phyloP scores from a whole-genome alignment of 805 yeast genomes.

The Zygosaccharomyces bisporus region DNA sequence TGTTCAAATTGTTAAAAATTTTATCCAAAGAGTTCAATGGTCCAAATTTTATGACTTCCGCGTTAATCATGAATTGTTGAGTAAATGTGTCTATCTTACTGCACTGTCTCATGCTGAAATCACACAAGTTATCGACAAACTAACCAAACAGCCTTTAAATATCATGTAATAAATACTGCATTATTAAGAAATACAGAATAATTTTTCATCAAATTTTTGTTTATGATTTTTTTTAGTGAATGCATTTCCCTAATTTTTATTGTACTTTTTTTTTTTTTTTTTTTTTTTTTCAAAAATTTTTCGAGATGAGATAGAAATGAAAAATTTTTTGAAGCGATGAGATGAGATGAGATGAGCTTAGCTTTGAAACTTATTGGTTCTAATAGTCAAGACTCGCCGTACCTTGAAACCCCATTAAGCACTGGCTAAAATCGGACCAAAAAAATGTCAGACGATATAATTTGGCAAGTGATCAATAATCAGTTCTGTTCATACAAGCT shows the following conservation, averaged over 20 bases:
- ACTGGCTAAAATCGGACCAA: neutral
- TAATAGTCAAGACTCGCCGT: too few relatives aligned
- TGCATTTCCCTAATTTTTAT: too few relatives aligned
- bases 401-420: too few relatives aligned
- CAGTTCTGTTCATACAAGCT: conserved; percentile 94
- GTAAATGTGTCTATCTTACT: conserved; percentile 80
- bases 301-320: conserved; percentile 4
- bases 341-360: conserved; percentile 22
- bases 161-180: conserved; percentile 2
- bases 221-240: neutral
- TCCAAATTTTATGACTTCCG: conserved; percentile 59
- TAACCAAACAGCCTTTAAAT: neutral
- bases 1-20: conserved; percentile 70
- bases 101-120: conserved; percentile 72
- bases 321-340: conserved; percentile 20
- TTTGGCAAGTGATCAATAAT: conserved; percentile 96
- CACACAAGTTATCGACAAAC: conserved; percentile 26
- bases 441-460: conserved; percentile 69
- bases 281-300: conserved; percentile 4
- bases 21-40: conserved; percentile 84
- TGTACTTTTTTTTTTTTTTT: neutral
- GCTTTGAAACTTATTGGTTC: neutral
- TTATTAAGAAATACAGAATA: neutral
- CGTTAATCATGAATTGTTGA: conserved; percentile 59
- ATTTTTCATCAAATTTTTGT: neutral